Conservation (phyloP, 2,329 filamentous ascomycete genomes). For the Apiospora marii region DNA sequence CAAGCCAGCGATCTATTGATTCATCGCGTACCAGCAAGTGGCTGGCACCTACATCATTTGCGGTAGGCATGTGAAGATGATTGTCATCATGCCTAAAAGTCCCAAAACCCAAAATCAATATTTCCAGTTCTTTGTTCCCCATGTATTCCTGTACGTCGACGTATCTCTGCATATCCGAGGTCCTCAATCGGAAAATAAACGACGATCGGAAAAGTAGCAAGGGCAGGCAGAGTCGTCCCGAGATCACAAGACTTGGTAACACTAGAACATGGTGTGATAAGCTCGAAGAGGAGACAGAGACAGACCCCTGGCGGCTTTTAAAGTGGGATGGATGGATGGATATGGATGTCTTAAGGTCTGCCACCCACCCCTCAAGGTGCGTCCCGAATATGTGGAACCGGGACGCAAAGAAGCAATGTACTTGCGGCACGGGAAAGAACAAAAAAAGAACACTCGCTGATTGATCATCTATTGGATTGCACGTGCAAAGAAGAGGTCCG, state of each 20-base stretch:
- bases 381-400: conserved; percentile 9
- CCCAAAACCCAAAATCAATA: not conserved
- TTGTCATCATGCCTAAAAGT: not conserved
- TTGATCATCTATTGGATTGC: not conserved
- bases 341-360: not conserved
- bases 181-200: conserved; percentile 18
- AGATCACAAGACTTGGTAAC: not conserved
- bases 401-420: not conserved
- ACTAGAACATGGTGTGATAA: not conserved
- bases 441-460: not conserved
- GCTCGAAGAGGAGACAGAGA: not conserved
- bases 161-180: conserved; percentile 13
- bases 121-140: not conserved
- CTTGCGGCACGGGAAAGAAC: not conserved
- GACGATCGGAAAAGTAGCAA: not conserved
- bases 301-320: not conserved
- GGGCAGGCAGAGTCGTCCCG: conserved; percentile 4
- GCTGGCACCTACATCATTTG: not conserved
- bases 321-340: not conserved
- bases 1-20: not conserved
- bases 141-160: conserved; percentile 10
- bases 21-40: not conserved
- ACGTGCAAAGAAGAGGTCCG: not conserved
- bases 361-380: not conserved
- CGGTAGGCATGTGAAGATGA: not conserved